Percentiles rank a stretch among this genome's conserved stretches.
Evolutionary conservation across 169 alveolate genomes (phyloP).

Genomic region (Amoebophrya sp.): DNA sequence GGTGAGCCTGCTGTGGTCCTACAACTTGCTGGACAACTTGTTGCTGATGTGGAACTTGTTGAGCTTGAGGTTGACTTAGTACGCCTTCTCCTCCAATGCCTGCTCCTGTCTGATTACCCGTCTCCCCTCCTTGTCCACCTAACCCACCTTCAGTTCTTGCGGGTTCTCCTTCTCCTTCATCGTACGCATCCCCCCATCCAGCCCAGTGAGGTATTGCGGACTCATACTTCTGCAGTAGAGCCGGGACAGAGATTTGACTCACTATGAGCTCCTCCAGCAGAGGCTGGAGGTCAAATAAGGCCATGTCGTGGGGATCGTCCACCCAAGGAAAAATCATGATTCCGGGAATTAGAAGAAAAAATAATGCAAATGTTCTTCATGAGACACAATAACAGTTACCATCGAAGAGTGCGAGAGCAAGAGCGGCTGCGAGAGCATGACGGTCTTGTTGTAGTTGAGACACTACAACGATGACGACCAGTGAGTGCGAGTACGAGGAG

Average conservation of each 20-base stretch:
- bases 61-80: neutral
- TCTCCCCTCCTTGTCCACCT: conserved; percentile 21
- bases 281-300: conserved; percentile 58
- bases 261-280: conserved; percentile 48
- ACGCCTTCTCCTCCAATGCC: neutral
- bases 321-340: neutral
- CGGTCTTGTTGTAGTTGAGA: too few species aligned
- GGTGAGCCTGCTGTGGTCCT: too few species aligned
- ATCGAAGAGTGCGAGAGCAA: too few species aligned
- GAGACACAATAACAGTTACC: too few species aligned
- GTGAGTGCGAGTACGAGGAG: too few species aligned
- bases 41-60: neutral
- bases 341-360: too few species aligned
- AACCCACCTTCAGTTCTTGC: conserved; percentile 28
- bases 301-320: conserved; percentile 64
- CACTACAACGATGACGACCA: too few species aligned
- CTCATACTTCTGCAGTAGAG: conserved; percentile 3
- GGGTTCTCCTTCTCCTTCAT: neutral
- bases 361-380: too few species aligned
- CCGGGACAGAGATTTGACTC: conserved; percentile 6
- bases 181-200: neutral
- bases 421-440: too few species aligned
- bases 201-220: conserved; percentile 36
- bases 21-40: neutral
- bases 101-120: neutral